Evolutionary conservation across 202 grass and related monocot genomes (phyloP).

Genomic region (Schoenoplectus tabernaemontani): DNA sequence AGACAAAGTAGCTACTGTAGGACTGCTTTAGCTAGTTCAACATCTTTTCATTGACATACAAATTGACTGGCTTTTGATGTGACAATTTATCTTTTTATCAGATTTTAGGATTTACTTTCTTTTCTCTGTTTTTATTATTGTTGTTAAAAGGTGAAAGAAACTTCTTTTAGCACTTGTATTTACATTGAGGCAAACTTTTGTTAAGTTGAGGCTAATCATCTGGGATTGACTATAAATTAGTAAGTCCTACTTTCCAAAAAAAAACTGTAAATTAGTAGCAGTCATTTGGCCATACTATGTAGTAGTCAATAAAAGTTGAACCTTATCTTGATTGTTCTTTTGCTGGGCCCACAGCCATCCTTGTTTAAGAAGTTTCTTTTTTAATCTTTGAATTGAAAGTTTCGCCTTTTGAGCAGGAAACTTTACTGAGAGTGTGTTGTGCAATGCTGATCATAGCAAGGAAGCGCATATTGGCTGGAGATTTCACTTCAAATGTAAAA

Average conservation of each 20-base stretch:
- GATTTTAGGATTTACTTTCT: not conserved
- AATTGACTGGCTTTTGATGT: too few relatives aligned
- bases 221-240: too few relatives aligned
- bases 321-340: not conserved
- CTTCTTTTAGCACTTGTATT: too few relatives aligned
- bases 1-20: not conserved
- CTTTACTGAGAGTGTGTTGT: conserved; percentile 89
- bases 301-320: not conserved
- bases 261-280: not conserved
- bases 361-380: not conserved
- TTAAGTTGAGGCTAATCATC: too few relatives aligned
- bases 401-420: conserved; percentile 40
- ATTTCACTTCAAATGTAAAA: conserved; percentile 73
- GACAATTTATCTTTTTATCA: not conserved
- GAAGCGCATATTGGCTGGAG: conserved; percentile 58
- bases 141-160: too few relatives aligned
- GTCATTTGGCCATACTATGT: not conserved
- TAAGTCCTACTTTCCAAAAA: too few relatives aligned
- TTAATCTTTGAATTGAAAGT: not conserved
- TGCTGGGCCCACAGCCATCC: not conserved
- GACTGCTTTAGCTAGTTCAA: not conserved
- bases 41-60: not conserved
- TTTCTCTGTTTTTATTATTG: too few relatives aligned
- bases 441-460: conserved; percentile 88
- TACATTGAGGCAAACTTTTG: too few relatives aligned